phyloP scores from a whole-genome alignment of 768 basidiomycete genomes.

The Trichaptum fuscoviolaceum region DNA sequence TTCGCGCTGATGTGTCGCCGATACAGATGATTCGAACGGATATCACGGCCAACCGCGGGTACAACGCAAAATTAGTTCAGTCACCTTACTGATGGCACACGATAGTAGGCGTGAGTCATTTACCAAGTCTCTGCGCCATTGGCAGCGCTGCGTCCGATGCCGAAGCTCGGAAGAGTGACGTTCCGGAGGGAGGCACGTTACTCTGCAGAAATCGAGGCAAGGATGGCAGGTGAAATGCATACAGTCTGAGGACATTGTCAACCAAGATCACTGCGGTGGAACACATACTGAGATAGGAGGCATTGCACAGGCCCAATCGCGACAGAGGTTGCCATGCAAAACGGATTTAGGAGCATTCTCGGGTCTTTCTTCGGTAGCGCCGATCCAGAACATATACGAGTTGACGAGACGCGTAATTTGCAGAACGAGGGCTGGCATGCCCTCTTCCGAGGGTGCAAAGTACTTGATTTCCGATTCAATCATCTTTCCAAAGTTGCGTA shows the following conservation, averaged over 20 bases:
- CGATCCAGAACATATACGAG: conserved; percentile 82
- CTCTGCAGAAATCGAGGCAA: not conserved
- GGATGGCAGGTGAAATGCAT: conserved; percentile 12
- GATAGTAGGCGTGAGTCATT: conserved; percentile 19
- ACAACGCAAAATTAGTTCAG: not conserved
- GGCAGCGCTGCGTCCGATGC: conserved; percentile 58
- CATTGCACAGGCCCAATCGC: conserved; percentile 85
- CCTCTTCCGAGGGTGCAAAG: conserved; percentile 43
- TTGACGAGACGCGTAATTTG: conserved; percentile 63
- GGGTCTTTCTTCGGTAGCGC: conserved; percentile 47
- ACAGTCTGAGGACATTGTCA: conserved; percentile 5
- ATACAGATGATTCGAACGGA: conserved; percentile 7
- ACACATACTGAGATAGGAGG: conserved; percentile 40
- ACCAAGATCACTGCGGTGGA: not conserved
- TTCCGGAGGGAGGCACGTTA: conserved; percentile 40
- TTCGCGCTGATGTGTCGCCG: conserved; percentile 42
- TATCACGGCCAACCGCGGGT: conserved; percentile 5
- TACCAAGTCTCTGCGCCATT: conserved; percentile 81
- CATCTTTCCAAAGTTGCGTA: not conserved
- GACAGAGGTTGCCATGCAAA: conserved; percentile 50
- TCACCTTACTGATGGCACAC: conserved; percentile 11
- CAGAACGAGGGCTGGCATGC: conserved; percentile 54
- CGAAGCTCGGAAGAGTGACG: conserved; percentile 58
- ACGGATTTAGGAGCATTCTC: conserved; percentile 33
- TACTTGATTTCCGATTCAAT: conserved; percentile 46